phyloP scores from a whole-genome alignment of 179 eudicot species.

The Beta corolliflora region DNA sequence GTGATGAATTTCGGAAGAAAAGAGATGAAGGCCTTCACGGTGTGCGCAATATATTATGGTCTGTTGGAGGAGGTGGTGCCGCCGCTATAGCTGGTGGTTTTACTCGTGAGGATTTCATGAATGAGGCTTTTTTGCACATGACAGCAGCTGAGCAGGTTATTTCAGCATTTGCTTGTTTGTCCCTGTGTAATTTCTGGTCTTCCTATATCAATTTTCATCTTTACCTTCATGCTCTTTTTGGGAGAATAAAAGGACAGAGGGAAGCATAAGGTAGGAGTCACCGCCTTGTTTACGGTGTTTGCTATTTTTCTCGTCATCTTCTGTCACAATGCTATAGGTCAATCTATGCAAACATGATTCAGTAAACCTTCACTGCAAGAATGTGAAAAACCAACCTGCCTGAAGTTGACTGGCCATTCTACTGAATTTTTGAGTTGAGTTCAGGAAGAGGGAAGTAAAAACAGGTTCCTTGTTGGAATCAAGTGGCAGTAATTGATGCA shows the following conservation, averaged over 20 bases:
- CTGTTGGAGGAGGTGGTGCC: constrained; percentile 99
- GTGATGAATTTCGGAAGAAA: constrained; percentile 58
- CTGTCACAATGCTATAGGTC: too few species aligned
- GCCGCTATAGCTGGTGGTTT: constrained; percentile 87
- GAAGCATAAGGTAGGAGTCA: not conserved
- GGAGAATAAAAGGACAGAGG: not conserved
- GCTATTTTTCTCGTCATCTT: not conserved
- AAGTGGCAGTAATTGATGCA: not conserved
- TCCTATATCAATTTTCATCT: not conserved
- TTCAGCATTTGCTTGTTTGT: constrained; percentile 1
- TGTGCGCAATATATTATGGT: constrained; percentile 85
- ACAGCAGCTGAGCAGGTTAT: constrained; percentile 94
- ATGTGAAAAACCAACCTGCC: not conserved
- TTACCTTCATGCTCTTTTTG: constrained; percentile 9
- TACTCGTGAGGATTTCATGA: constrained; percentile 95
- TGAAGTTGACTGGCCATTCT: not conserved
- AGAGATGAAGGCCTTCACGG: constrained; percentile 97
- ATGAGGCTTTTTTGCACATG: constrained; percentile 83
- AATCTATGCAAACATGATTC: not conserved
- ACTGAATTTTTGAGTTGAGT: not conserved
- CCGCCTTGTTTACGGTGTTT: not conserved
- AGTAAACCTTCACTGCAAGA: not conserved
- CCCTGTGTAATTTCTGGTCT: not conserved
- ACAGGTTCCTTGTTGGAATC: not conserved
- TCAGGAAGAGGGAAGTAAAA: not conserved